Evolutionary conservation across 164 flowering plant genomes (phyloP), one percentile per base, ranked within the genome.

Genomic region (Aristolochia fimbriata): DNA sequence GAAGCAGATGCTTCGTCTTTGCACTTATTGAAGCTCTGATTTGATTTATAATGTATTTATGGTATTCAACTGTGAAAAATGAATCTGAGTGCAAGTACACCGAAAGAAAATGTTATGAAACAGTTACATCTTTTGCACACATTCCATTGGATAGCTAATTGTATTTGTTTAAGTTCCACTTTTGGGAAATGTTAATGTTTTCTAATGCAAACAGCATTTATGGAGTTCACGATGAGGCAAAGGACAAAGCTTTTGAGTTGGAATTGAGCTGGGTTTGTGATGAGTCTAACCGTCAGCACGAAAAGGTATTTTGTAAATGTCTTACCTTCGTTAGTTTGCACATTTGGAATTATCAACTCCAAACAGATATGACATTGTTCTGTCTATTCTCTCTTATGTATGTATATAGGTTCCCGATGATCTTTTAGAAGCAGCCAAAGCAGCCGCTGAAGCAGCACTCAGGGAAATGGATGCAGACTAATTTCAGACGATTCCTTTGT

Each of bases 201-300:
- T 59, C 45, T 33, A 23, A 15, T 51, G 25, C 46, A 55, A 90
- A 88, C 91, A 91, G 96, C 59, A 89, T 92, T 57, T 92, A 89
- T 66, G 80, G 81, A 47, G 85, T 92, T 6, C 98, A 92, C 67
- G 96, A 92, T 70, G 98, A 92, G 74, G 98, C 98, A 11, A 92
- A 92, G 77, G 96, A 92, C 78, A 92, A 92, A 76, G 95, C 91
- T 10, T 92, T 92, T 65, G 96, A 92, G 76, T 66, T 87, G 75
- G 98, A 92, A 71, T 69, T 92, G 91, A 89, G 95, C 68, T 92
- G 96, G 98, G 85, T 85, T n/a, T 92, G 98, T 66, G 96, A 92
- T 46, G 98, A 92, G 70, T 88, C 98, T 27, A 89, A 87, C 54
- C 87, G 82, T 48, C 85, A 65, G 70, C 98, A 92, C 71, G 81